Base-by-base conservation (phyloP, 2,329 filamentous ascomycete species). In the Alternaria brassicicola region DNA sequence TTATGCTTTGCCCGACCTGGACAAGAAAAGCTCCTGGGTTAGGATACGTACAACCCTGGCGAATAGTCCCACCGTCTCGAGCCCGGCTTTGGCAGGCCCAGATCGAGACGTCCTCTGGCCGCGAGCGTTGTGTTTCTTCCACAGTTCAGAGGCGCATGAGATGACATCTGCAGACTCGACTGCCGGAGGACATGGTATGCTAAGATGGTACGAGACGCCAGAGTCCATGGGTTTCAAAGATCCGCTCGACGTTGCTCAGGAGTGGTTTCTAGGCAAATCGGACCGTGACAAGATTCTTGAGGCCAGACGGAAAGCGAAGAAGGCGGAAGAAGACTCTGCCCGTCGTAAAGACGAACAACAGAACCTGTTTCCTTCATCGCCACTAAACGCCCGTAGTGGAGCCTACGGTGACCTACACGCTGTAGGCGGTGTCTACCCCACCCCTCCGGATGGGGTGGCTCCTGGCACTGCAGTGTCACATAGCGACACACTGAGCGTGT, bases 311-410 rank as follows among this genome's bases (percentile, higher is more conserved):
- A 70, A 74, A 47, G 78, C 85, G 63, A 69, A 73, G 13, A 82
- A 77, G 65, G 76, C 75, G 23, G 79, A 81, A 23, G 84, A 80
- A 61, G 84, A 80, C 1, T 79, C 84, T 48, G 56, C 64, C 19
- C 69, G 67, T 36, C 63, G 61, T 19, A 76, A 74, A 54, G 72
- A 75, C 10, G 74, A 78, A 15, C 58, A 61, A 17, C 55, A 63
- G 7, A 64, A 57, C 5, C 53, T 75, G 2, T 68, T 70, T 39
- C 71, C 76, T 4, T 77, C 77, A 4, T 79, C 77, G 9, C 77
- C 77, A 7, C 55, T 78, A 10, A 76, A 78, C 48, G 67, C 71
- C 33, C 70, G 77, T 15, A 62, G 64, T 33, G 71, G 72, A 6
- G 60, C 64, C 6, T 76, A 77, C 55, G 75, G 72, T 7, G 77